phyloP scores from a whole-genome alignment of 2,329 filamentous ascomycete genomes.

The Kalmusia sp. region DNA sequence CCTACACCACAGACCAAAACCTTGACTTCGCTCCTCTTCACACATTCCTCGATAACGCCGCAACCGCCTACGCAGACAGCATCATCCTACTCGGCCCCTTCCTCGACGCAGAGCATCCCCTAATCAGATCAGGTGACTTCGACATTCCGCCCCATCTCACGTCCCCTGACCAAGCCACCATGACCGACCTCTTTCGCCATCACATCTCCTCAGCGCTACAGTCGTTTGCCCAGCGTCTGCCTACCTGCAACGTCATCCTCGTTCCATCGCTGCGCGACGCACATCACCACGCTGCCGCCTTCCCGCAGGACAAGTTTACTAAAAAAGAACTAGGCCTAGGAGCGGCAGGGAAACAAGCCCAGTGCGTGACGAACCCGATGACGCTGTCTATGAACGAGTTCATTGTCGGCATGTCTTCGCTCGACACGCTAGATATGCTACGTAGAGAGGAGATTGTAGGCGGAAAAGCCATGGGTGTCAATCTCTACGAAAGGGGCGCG shows the following conservation, averaged over 20 bases:
- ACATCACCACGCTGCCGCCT: slow-evolving; percentile 83
- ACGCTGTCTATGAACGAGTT: slow-evolving; percentile 88
- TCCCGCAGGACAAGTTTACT: slow-evolving; percentile 77
- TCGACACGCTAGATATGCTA: slow-evolving; percentile 85
- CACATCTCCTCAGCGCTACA: slow-evolving; percentile 78
- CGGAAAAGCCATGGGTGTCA: slow-evolving; percentile 62
- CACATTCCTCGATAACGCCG: slow-evolving; percentile 79
- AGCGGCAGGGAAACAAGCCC: slow-evolving; percentile 65
- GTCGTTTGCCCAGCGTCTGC: slow-evolving; percentile 72
- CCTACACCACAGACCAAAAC: slow-evolving; percentile 91
- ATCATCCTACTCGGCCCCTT: slow-evolving; percentile 87
- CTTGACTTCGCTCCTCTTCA: slow-evolving; percentile 88
- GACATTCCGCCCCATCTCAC: slow-evolving; percentile 50
- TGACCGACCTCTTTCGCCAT: slow-evolving; percentile 83
- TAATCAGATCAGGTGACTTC: slow-evolving; percentile 68
- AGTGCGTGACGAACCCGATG: slow-evolving; percentile 88
- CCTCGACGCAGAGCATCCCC: slow-evolving; percentile 87
- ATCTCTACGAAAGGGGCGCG: slow-evolving; percentile 74
- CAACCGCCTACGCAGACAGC: slow-evolving; percentile 76
- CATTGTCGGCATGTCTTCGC: slow-evolving; percentile 79
- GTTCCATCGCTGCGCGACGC: slow-evolving; percentile 84
- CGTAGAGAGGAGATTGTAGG: slow-evolving; percentile 74
- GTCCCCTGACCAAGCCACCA: slow-evolving; percentile 74
- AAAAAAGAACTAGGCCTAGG: slow-evolving; percentile 77
- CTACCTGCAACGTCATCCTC: slow-evolving; percentile 81